These are phyloP conservation scores for Penicillium steckii DNA, from an alignment of 495 filamentous ascomycete genomes.

Conservation along the genomic window DNA sequence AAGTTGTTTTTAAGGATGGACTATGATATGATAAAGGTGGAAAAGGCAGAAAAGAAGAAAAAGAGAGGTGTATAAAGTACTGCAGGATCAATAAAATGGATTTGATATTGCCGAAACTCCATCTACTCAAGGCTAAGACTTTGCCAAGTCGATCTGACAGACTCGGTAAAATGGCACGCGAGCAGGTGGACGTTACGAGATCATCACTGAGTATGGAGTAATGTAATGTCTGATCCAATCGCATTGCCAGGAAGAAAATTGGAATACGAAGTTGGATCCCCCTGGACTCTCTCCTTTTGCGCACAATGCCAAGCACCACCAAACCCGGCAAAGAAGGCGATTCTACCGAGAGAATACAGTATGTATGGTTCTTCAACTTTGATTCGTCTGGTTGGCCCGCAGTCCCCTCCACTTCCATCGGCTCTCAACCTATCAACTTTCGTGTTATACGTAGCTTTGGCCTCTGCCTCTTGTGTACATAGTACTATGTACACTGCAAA, in stretches of 20 bases:
- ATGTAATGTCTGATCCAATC: background rate
- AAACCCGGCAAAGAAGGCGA: background rate
- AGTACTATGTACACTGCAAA: no score
- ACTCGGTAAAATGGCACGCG: background rate
- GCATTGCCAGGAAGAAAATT: background rate
- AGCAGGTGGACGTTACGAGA: background rate
- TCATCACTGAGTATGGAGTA: background rate
- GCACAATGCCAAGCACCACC: background rate
- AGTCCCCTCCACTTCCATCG: background rate
- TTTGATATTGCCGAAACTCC: no score
- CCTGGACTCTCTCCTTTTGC: background rate
- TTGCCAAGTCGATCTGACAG: slow-evolving; percentile 1
- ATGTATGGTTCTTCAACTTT: background rate
- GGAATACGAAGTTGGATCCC: background rate
- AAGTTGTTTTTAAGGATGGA: no score
- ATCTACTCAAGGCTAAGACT: background rate
- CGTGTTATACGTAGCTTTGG: background rate
- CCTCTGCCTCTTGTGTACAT: no score
- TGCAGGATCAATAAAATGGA: background rate
- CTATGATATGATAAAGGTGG: no score
- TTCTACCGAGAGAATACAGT: background rate
- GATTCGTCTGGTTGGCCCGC: background rate
- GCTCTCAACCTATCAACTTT: background rate
- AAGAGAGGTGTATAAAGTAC: no score
- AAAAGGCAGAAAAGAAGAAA: no score